phyloP scores from a whole-genome alignment of 805 yeast species.

The Candida arabinofermentans region DNA sequence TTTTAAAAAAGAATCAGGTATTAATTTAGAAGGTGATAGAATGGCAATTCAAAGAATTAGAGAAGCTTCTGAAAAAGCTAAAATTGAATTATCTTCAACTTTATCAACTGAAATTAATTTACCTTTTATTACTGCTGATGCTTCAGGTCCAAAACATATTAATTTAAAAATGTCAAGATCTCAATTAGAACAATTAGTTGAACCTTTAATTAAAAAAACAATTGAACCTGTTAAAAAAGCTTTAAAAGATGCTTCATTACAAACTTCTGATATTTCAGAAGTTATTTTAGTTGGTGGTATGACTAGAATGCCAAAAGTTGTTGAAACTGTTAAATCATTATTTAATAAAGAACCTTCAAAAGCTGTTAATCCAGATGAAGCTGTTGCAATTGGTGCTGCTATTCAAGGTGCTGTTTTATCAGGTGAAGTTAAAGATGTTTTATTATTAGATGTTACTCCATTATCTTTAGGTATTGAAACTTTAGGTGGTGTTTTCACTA shows the following conservation, averaged over 20 bases:
- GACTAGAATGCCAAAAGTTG: conserved; percentile 85
- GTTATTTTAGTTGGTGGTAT: conserved; percentile 81
- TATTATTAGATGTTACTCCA: conserved; percentile 86
- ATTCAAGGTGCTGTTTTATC: conserved; percentile 84
- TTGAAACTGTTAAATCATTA: conserved; percentile 53
- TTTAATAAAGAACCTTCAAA: conserved; percentile 67
- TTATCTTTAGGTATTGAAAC: conserved; percentile 96
- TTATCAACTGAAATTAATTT: conserved; percentile 57
- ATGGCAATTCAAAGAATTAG: conserved; percentile 69
- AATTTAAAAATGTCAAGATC: conserved; percentile 56
- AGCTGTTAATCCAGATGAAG: conserved; percentile 84
- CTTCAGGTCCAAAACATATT: conserved; percentile 53
- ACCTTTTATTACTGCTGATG: conserved; percentile 60
- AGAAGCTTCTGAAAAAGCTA: conserved; percentile 75
- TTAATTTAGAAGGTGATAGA: conserved; percentile 49
- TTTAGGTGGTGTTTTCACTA: conserved; percentile 99
- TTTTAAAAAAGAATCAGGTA: conserved; percentile 51
- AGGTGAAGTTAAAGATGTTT: conserved; percentile 77
- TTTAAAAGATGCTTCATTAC: conserved; percentile 66
- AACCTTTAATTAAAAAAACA: conserved; percentile 63
- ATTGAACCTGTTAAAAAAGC: conserved; percentile 73
- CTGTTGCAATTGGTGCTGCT: conserved; percentile 90
- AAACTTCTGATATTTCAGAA: conserved; percentile 65
- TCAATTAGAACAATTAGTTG: conserved; percentile 63
- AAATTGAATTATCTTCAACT: conserved; percentile 70